Evolutionary conservation across 257 asterid genomes (phyloP).

Genomic region (Solanum virginianum): DNA sequence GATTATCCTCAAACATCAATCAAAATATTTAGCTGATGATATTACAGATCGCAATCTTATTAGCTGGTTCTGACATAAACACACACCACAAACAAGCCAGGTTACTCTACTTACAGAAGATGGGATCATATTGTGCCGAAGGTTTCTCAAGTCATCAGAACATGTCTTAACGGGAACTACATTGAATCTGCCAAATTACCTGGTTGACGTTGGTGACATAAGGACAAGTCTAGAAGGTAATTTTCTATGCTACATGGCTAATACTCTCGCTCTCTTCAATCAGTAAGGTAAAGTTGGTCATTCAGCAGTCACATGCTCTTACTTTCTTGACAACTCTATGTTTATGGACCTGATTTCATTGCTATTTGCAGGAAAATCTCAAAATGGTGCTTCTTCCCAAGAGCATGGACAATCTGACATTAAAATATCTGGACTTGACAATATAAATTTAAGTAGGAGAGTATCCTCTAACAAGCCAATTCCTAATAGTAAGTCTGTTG

Average conservation of each 20-base stretch:
- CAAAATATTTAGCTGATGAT: background rate
- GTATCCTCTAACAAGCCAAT: background rate
- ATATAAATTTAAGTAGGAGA: constrained; percentile 1
- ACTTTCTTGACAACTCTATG: background rate
- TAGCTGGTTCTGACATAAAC: background rate
- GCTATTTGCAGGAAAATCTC: background rate
- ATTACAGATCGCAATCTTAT: background rate
- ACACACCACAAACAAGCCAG: constrained; percentile 7
- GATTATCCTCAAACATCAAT: background rate
- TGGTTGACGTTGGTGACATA: constrained; percentile 15
- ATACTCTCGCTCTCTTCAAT: background rate
- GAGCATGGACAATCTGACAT: background rate
- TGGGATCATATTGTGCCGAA: constrained; percentile 10
- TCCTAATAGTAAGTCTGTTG: background rate
- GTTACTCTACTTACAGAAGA: constrained; percentile 20
- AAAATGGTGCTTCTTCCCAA: background rate
- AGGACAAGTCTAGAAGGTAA: constrained; percentile 13
- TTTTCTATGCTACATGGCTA: background rate
- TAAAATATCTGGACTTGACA: background rate
- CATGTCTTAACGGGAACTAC: constrained; percentile 12
- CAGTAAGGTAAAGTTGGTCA: background rate
- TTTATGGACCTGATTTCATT: background rate
- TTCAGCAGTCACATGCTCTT: background rate
- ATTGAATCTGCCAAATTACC: constrained; percentile 12
- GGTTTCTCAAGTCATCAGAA: constrained; percentile 16